Evolutionary conservation across 345 rosid species (phyloP).

Genomic region (Jatropha curcas): DNA sequence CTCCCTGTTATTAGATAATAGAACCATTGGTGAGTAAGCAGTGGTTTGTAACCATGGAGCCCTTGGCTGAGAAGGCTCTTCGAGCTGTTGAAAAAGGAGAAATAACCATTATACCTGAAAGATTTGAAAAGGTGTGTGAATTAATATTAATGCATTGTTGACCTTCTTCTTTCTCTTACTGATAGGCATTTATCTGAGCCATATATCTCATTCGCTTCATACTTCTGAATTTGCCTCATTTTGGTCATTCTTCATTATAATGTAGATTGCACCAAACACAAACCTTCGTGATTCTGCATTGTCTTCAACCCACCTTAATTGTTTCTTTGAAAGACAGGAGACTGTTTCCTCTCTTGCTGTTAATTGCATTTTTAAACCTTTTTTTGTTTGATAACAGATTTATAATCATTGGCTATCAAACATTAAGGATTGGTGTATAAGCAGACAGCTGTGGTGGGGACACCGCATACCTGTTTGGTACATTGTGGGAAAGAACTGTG

Average conservation of each 20-base stretch:
- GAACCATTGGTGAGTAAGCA: conserved; percentile 97
- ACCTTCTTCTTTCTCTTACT: not conserved
- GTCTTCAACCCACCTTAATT: not conserved
- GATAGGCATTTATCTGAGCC: not conserved
- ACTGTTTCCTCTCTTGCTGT: not conserved
- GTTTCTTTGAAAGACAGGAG: not conserved
- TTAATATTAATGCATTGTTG: not conserved
- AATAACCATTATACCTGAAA: conserved; percentile 78
- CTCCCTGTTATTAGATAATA: conserved; percentile 52
- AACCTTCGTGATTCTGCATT: conserved; percentile 4
- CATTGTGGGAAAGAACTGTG: conserved; percentile 75
- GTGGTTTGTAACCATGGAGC: conserved; percentile 96
- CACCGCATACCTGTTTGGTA: conserved; percentile 99
- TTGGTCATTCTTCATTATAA: not conserved
- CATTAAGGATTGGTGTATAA: conserved; percentile 99
- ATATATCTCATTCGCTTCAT: not conserved
- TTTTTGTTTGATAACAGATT: conserved; percentile 48
- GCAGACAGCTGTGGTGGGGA: conserved; percentile 99
- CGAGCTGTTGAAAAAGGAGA: conserved; percentile 78
- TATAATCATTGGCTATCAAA: conserved; percentile 96
- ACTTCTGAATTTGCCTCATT: not conserved
- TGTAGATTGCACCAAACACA: not conserved
- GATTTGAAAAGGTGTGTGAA: conserved; percentile 84
- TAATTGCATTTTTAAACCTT: conserved; percentile 10
- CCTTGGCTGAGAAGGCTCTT: conserved; percentile 96